Base-by-base conservation (phyloP, 169 alveolate species). In the Eimeria maxima region DNA sequence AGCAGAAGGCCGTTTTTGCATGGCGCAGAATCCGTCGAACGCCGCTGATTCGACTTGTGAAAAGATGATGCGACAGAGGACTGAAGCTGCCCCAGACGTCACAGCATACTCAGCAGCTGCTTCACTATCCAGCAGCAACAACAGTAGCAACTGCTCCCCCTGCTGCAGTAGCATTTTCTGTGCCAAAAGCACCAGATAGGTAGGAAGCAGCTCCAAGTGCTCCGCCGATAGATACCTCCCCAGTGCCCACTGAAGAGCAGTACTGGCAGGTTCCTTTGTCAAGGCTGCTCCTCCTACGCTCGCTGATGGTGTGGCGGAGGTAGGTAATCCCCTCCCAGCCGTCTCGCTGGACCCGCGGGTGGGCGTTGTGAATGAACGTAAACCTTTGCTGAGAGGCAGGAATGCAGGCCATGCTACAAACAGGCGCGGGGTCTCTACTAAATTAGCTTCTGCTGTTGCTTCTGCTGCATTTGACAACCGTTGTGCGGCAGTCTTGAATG, bases 81-180 rank as follows among this genome's bases (percentile, higher is more conserved):
- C 91, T 33, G 91, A 83, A 6, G 91, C 91, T 14, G 91, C 74
- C 55, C 91, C 91, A 13, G 91, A 83, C 50, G 67, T 60, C 29
- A 83, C 38, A 20, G 91, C 91, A 83, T 83, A 83, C 74, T 83
- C 91, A 27, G 91, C 76, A 16, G 76, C 91, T 83, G 91, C 91
- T 20, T 16, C 33, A 5, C 57, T 18, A 53, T 83, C 91, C 91
- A 83, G 91, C 29, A 83, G 91, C 57, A 83, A 55, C 50, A 83
- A 27, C 50, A 83, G 42, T 13, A 83, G 91, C 91, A 83, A 55
- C 57, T 83, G 91, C 50, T 83, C 91, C 76, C 91, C 91, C 18
- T 83, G 69, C 74, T 83, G 91, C 91, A 83, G 57, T 38, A 83
- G 53, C 73, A 83, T 27, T 76, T 83, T 83, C 16, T 83, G 91